These are phyloP conservation scores for Hymenoscyphus salicellus DNA, from an alignment of 2,329 filamentous ascomycete genomes.

Conservation along the genomic window DNA sequence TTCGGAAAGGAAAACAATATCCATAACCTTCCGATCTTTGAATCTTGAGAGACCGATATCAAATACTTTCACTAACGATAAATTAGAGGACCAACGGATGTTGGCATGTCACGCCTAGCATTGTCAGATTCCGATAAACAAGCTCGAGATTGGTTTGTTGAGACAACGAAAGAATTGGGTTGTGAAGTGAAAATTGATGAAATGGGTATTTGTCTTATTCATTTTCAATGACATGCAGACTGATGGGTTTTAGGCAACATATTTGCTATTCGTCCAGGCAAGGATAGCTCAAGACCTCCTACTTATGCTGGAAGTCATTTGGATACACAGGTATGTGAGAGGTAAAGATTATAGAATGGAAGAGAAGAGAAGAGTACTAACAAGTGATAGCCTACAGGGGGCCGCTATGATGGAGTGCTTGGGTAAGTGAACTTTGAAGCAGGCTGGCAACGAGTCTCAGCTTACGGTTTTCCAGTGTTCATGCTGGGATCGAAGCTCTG, in stretches of 20 bases:
- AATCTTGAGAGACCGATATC: background rate
- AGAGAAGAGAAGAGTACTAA: conserved; percentile 62
- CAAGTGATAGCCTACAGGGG: conserved; percentile 54
- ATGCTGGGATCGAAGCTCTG: conserved; percentile 71
- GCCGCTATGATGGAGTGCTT: conserved; percentile 73
- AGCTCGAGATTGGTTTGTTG: conserved; percentile 72
- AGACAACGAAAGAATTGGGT: conserved; percentile 59
- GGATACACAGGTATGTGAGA: conserved; percentile 50
- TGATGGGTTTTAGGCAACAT: conserved; percentile 51
- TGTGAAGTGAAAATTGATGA: conserved; percentile 67
- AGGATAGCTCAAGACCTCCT: conserved; percentile 52
- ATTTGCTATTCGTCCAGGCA: conserved; percentile 68
- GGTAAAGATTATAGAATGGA: conserved; percentile 47
- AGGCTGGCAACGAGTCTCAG: background rate
- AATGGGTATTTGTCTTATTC: conserved; percentile 53
- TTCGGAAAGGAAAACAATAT: no score
- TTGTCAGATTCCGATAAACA: conserved; percentile 69
- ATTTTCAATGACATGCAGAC: background rate
- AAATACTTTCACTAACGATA: background rate
- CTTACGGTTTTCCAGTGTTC: conserved; percentile 46
- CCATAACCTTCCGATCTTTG: no score
- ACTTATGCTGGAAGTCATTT: conserved; percentile 70
- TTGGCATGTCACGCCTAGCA: conserved; percentile 73
- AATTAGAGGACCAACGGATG: conserved; percentile 54
- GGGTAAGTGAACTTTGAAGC: conserved; percentile 34